Evolutionary conservation across 257 asterid genomes (phyloP), one percentile per base, ranked within the genome.

Genomic region (Cordia subcordata): DNA sequence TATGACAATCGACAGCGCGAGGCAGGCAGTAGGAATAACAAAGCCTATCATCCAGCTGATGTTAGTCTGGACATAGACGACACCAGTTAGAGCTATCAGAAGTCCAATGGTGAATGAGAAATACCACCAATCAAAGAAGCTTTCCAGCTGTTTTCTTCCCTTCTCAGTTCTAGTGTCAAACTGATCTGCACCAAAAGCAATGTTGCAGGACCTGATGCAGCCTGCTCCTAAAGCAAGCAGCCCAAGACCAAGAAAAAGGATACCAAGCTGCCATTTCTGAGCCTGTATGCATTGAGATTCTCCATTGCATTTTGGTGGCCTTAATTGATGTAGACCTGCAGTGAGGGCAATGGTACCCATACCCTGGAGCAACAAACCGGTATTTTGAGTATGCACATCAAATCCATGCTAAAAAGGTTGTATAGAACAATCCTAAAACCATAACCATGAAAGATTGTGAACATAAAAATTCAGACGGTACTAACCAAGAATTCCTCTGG

Each of bases 61-160:
- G 62, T 84, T 78, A 0, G 97, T 89, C 70, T 89, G 94, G 15
- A 89, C 47, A 39, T 89, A 89, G 72, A 89, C 77, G 13, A 86
- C 95, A 0, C 62, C 78, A 0, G 91, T 81, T 61, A 89, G 82
- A 22, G 94, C 94, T 14, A 89, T 67, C 5, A 86, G 17, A 49
- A 89, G 89, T 13, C 94, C 97, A 17, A 80, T 23, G 5, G 97
- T 86, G 76, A 89, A 89, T 10, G 92, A 82, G 10, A 89, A 72
- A 68, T 82, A 89, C 97, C 97, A 89, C 97, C 94, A 89, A 51
- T 86, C 82, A 77, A 86, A 84, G 87, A 89, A 89, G 75, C 83
- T 79, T 65, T 81, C 84, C 18, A 89, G 89, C 10, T 82, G 89
- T 53, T 79, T 37, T 49, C 79, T 70, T 0, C 97, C 97, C 65